Evolutionary conservation across 176 grass and related monocot genomes (phyloP), one percentile per base, ranked within the genome.

Genomic region (Rhipidocladum racemiflorum): DNA sequence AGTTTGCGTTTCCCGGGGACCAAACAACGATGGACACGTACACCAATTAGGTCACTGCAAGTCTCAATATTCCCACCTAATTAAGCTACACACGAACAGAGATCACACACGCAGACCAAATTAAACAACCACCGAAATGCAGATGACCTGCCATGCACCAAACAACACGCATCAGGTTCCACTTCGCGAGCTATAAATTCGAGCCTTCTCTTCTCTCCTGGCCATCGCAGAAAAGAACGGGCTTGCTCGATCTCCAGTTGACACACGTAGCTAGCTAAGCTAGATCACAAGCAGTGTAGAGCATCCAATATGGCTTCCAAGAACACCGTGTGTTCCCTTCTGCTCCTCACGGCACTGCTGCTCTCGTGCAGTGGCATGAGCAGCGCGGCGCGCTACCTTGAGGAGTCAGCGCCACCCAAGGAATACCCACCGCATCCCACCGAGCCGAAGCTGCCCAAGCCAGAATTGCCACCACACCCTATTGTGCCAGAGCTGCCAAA

Each of bases 291-390:
- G 38, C 7, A 39, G 34, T 9, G 11, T 3, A 49, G 6, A 6
- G 12, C 67, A 82, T 13, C 27, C 4, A 70, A 1, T 11, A 89
- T 85, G 87, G 69, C 2, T 2, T 79, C 23, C 32, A 79, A 32
- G 61, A 80, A 2, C 44, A 38, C 87, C n/a, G 39, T 65, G 81
- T 23, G 60, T 0, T 65, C 39, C 2, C 14, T 72, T 28, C 5
- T 30, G 18, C 51, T 84, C 61, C 61, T 88, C 49, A 0, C 39
- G 66, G 80, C 48, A 18, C 23, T 84, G 36, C 86, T 88, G 70
- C 74, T 88, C 36, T 56, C 75, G 0, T 78, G 80, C 74, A 57
- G 74, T 30, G 7, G 34, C 67, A 67, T 79, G 87, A 61, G 81
- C 81, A 84, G 30, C 17, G 61, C 29, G 13, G 68, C 81, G 17